Percentiles rank a stretch among this genome's conserved stretches.
Conservation (phyloP, 306 rosid genomes). For the Lupinus albus region DNA sequence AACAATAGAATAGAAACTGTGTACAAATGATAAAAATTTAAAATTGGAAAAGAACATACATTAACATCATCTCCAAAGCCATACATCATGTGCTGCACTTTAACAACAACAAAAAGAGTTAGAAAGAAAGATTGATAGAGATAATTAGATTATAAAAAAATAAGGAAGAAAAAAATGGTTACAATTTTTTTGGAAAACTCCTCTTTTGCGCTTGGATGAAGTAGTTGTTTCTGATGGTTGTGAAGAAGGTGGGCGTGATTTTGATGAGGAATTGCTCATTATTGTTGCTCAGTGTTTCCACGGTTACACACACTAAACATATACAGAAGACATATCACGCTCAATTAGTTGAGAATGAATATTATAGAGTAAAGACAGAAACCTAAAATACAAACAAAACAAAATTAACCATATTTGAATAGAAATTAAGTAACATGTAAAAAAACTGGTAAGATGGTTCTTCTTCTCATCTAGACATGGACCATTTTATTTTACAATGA, state of each 20-base stretch:
- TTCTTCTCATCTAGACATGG: too few relatives aligned
- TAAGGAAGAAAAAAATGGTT: not conserved
- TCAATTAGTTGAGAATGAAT: too few relatives aligned
- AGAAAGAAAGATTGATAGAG: not conserved
- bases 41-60: constrained; percentile 47
- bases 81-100: constrained; percentile 98
- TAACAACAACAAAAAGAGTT: constrained; percentile 6
- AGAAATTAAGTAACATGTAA: too few relatives aligned
- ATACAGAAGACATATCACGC: too few relatives aligned
- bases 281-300: constrained; percentile 12
- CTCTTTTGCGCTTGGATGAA: constrained; percentile 79
- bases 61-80: constrained; percentile 94
- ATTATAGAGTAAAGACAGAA: too few relatives aligned
- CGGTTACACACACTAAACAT: too few relatives aligned
- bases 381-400: too few relatives aligned
- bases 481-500: too few relatives aligned
- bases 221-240: constrained; percentile 68
- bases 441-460: too few relatives aligned
- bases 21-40: not conserved
- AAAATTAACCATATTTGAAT: too few relatives aligned
- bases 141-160: not conserved
- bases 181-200: constrained; percentile 90
- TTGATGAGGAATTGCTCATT: constrained; percentile 73
- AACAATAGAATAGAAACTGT: not conserved
- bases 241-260: constrained; percentile 66